Evolutionary conservation across 2,329 filamentous ascomycete genomes (phyloP).

Genomic region (Neocatenulostroma microsporum): DNA sequence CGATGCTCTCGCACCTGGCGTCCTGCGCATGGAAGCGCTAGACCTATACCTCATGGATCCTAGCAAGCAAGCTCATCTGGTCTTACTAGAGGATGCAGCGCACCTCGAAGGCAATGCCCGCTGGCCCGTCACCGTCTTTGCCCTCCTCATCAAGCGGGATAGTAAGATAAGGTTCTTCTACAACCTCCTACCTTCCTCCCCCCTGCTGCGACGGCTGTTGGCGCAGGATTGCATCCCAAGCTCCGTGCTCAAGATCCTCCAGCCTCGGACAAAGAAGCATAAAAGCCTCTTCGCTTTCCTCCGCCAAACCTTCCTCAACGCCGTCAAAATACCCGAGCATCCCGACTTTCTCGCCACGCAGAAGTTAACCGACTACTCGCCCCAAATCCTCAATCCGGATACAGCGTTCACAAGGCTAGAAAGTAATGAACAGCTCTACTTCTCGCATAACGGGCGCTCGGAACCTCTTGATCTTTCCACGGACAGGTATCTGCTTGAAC

Average conservation of each 20-base stretch:
- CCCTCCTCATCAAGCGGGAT: slow-evolving; percentile 14
- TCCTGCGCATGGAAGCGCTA: slow-evolving; percentile 16
- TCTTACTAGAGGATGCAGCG: slow-evolving; percentile 15
- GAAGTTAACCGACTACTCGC: slow-evolving; percentile 12
- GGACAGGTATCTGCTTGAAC: slow-evolving; percentile 17
- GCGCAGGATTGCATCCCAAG: no score
- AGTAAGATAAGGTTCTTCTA: slow-evolving; percentile 19
- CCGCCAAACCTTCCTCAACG: slow-evolving; percentile 11
- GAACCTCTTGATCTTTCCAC: slow-evolving; percentile 5
- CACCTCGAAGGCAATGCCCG: slow-evolving; percentile 5
- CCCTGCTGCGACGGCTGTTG: slow-evolving; percentile 7
- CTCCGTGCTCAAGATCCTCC: background rate
- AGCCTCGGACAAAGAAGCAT: slow-evolving; percentile 6
- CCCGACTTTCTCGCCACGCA: slow-evolving; percentile 16
- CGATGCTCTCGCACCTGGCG: background rate
- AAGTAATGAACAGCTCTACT: background rate
- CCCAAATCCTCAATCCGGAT: slow-evolving; percentile 9
- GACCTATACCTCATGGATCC: slow-evolving; percentile 11
- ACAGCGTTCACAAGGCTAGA: slow-evolving; percentile 12
- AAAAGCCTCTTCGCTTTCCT: slow-evolving; percentile 13
- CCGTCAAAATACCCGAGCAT: slow-evolving; percentile 14
- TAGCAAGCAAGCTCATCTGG: slow-evolving; percentile 6
- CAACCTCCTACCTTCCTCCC: slow-evolving; percentile 5
- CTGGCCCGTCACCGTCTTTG: slow-evolving; percentile 13
- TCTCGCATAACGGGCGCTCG: background rate